Conservation (phyloP, 352 stramenopile genomes). For the Phytophthora pistaciae region DNA sequence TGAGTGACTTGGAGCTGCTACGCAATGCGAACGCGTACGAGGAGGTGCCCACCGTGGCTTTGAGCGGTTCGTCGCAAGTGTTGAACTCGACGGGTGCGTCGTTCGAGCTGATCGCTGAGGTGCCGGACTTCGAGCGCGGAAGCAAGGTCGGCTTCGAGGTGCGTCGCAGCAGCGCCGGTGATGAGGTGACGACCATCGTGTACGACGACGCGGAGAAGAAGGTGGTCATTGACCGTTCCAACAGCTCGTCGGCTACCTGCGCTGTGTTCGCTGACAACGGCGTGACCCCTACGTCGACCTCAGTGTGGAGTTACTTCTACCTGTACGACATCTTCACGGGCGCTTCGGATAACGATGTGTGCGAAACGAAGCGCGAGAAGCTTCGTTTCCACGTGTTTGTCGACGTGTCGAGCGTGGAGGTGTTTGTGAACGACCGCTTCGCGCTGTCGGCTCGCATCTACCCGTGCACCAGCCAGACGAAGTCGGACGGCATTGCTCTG, state of each 20-base stretch:
- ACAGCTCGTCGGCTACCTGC: slow-evolving; percentile 58
- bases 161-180: slow-evolving; percentile 47
- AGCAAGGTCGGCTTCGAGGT: slow-evolving; percentile 68
- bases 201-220: slow-evolving; percentile 73
- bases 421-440: slow-evolving; percentile 81
- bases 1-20: slow-evolving; percentile 56
- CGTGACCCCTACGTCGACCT: slow-evolving; percentile 40
- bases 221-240: slow-evolving; percentile 64
- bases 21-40: slow-evolving; percentile 52
- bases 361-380: slow-evolving; percentile 50
- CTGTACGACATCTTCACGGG: slow-evolving; percentile 59
- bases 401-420: slow-evolving; percentile 74
- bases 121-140: slow-evolving; percentile 51
- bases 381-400: slow-evolving; percentile 72
- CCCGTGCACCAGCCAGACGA: slow-evolving; percentile 56
- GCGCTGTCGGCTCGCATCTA: slow-evolving; percentile 72
- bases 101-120: slow-evolving; percentile 63
- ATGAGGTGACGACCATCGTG: slow-evolving; percentile 67
- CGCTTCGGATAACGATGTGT: slow-evolving; percentile 32
- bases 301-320: slow-evolving; percentile 63
- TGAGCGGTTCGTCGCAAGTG: slow-evolving; percentile 41
- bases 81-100: slow-evolving; percentile 56
- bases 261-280: slow-evolving; percentile 48
- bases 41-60: slow-evolving; percentile 29
- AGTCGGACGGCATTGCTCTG: slow-evolving; percentile 68